Evolutionary conservation across 805 yeast genomes (phyloP), one percentile per base, ranked within the genome.

Genomic region (Maudiozyma pseudohumilis): DNA sequence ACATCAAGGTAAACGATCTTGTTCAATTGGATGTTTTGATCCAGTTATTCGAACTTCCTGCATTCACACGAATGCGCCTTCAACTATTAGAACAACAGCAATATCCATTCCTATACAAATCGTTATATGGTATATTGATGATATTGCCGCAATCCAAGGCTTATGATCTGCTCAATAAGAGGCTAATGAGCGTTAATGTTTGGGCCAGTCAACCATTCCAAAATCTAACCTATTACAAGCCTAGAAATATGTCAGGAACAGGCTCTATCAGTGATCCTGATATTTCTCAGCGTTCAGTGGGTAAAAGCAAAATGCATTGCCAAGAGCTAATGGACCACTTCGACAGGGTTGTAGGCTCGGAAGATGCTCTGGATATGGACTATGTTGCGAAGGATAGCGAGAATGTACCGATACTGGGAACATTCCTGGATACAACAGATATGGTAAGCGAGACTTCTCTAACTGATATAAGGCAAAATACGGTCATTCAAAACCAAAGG

Each of bases 101-200:
- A 44, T 72, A 82, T 53, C 94, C 94, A 1, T 82, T 72, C 50
- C 63, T 92, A 24, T 84, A 80, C 67, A 85, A 86, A 54, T 83
- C 95, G 37, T 69, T 92, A 22, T 92, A 86, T 56, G 98, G 97
- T 2, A 71, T 92, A 22, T 65, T 92, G 41, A 92, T 92, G 98
- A 69, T 92, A 5, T 61, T 92, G 35, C 98, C 98, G 0, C 98
- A 92, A 56, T 85, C 96, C 0, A 72, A 84, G 10, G 95, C 97
- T 0, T 92, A 85, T 55, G 76, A 72, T n/a, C 75, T 83, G 0
- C 66, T 92, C 45, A 80, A 80, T 46, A 83, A 80, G 50, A 68
- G 98, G 42, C 66, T 92, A 35, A 73, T 52, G 37, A 62, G 67
- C 45, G 63, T 63, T 19, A 64, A 48, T 28, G 48, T 50, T 27